Evolutionary conservation across 106 monocot genomes (phyloP).

Genomic region (Allium cepa): DNA sequence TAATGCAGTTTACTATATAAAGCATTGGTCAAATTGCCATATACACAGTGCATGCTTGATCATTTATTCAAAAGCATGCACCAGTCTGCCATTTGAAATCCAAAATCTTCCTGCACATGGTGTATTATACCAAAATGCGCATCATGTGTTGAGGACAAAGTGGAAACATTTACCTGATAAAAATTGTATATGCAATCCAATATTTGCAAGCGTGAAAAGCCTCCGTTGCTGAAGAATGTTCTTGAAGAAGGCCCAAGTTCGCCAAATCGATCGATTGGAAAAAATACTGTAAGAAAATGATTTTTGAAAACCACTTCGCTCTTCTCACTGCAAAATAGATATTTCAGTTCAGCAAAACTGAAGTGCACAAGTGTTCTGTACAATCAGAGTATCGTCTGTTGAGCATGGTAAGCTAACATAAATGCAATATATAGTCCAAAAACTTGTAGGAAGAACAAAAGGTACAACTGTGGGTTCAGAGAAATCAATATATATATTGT

Average conservation of each 20-base stretch:
- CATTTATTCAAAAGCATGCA: background rate
- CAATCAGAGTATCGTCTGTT: no score
- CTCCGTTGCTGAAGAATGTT: slow-evolving; percentile 71
- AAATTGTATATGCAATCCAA: slow-evolving; percentile 77
- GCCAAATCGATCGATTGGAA: slow-evolving; percentile 84
- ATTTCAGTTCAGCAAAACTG: background rate
- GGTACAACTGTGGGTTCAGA: no score
- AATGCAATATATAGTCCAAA: no score
- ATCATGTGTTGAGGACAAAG: no score
- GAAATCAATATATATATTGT: no score
- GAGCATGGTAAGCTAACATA: no score
- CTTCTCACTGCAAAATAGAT: slow-evolving; percentile 58
- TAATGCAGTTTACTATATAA: no score
- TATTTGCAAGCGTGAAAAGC: slow-evolving; percentile 70
- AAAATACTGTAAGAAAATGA: slow-evolving; percentile 84
- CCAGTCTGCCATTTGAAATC: background rate
- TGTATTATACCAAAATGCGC: background rate
- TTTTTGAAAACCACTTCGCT: slow-evolving; percentile 60
- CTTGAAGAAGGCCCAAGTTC: slow-evolving; percentile 85
- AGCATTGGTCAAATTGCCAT: background rate
- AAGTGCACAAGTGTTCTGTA: no score
- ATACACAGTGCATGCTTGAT: background rate
- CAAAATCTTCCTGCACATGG: background rate
- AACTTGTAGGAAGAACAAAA: no score
- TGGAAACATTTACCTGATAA: slow-evolving; percentile 53